Evolutionary conservation across 768 basidiomycete species (phyloP), one percentile per base, ranked within the genome.

Genomic region (Auricularia sp.): DNA sequence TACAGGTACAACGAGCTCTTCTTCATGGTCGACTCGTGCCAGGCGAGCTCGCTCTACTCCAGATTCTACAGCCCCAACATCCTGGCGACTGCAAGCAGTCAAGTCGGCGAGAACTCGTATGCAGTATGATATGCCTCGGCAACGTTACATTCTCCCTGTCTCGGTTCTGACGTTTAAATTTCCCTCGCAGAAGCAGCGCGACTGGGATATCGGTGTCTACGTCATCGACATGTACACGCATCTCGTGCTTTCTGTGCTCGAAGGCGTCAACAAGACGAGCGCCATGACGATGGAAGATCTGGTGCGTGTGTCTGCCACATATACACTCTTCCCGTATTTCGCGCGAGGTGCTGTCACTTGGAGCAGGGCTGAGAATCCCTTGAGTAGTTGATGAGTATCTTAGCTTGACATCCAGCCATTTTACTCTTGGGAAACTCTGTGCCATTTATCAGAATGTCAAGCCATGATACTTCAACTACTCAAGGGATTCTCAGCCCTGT

Each of bases 11-110:
- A 98, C 75, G 92, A 96, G 74, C 85, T 99, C 61, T 83, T 99
- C 71, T 97, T 96, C 80, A 98, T 98, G 91, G 88, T 95, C 66
- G 96, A 99, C 71, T 98, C 96, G 0, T 99, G 96, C 73, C 94
- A 99, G 75, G 97, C 96, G 34, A 96, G 93, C 72, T 92, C 92
- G 3, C 88, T 99, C 87, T 98, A 92, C 72, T 86, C 88, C 62
- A 90, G 94, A 72, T 85, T 96, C 69, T 95, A 95, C 75, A 94
- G 93, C 1, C 94, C 94, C 0, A 92, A 95, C 69, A 88, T 98
- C 62, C 83, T 96, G 3, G 92, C 95, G 0, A 94, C 93, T 0
- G 95, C 93, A 0, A 94, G 92, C 0, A 91, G 92, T 8, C 76
- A 83, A 62, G 77, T 95, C 34, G 89, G 83, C 47, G 90, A 98